Percentiles rank a stretch among this genome's conserved stretches.
phyloP scores from a whole-genome alignment of 2,329 filamentous ascomycete species.

The Fusarium euwallaceae region DNA sequence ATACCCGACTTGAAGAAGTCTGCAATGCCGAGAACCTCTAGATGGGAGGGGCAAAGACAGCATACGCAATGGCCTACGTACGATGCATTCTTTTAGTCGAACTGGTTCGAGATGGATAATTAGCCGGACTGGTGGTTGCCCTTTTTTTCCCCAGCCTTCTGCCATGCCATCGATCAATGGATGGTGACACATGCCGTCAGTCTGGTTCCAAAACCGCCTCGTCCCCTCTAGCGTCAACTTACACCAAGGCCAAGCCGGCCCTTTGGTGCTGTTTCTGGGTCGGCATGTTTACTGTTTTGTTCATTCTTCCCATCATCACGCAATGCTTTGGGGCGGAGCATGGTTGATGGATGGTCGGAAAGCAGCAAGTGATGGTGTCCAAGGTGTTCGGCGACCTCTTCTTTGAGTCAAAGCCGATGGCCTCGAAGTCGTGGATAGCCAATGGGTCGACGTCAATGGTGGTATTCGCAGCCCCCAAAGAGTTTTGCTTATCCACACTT shows the following conservation, averaged over 20 bases:
- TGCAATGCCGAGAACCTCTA: conserved; percentile 5
- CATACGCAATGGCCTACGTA: conserved; percentile 33
- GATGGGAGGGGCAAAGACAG: conserved; percentile 1
- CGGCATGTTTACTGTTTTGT: conserved; percentile 27
- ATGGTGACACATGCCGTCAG: conserved; percentile 16
- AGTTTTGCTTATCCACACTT: conserved; percentile 2
- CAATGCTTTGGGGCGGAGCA: conserved; percentile 24
- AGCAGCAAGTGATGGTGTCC: conserved; percentile 2
- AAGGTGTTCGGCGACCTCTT: conserved; percentile 5
- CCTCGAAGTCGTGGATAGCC: conserved; percentile 2
- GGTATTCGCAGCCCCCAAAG: conserved; percentile 5
- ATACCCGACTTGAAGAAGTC: background rate
- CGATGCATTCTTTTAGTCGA: conserved; percentile 25
- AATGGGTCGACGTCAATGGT: background rate
- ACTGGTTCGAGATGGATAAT: background rate
- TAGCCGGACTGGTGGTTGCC: background rate
- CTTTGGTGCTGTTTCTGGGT: conserved; percentile 24
- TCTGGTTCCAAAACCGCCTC: conserved; percentile 13
- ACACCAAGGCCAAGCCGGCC: background rate
- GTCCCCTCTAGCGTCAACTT: conserved; percentile 7
- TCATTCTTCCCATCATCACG: conserved; percentile 6
- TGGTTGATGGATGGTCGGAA: conserved; percentile 15
- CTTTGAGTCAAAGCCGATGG: background rate
- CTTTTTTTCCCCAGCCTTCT: conserved; percentile 13
- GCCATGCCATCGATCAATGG: background rate